Evolutionary conservation across 306 rosid genomes (phyloP).

Genomic region (Glycine latifolia): DNA sequence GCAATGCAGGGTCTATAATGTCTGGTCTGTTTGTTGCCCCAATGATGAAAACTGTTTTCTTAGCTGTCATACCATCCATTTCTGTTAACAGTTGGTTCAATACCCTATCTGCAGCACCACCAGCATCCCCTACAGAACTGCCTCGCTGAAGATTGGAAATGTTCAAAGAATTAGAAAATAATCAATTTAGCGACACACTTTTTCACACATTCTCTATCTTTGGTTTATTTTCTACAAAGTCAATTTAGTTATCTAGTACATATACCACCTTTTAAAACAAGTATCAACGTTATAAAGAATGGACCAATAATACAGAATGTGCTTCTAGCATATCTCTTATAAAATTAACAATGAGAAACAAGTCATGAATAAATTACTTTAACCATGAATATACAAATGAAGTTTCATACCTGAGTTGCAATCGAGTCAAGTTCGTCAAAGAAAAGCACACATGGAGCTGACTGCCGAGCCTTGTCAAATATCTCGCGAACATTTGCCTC

Average conservation of each 20-base stretch:
- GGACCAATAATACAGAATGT: not conserved
- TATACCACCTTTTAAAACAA: not conserved
- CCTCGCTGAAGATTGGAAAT: slow-evolving; percentile 60
- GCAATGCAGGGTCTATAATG: slow-evolving; percentile 76
- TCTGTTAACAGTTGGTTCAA: slow-evolving; percentile 78
- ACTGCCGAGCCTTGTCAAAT: slow-evolving; percentile 75
- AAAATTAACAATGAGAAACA: not conserved
- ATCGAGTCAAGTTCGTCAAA: slow-evolving; percentile 81
- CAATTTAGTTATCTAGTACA: not conserved
- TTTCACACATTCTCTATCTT: not conserved
- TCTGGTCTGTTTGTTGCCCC: slow-evolving; percentile 85
- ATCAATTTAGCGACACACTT: not conserved
- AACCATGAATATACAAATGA: not conserved
- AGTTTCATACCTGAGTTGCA: slow-evolving; percentile 67
- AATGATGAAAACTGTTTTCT: slow-evolving; percentile 75
- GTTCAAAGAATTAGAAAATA: slow-evolving; percentile 18
- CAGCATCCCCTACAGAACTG: slow-evolving; percentile 67
- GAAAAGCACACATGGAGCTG: slow-evolving; percentile 84
- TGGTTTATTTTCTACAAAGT: no score
- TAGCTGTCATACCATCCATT: slow-evolving; percentile 81
- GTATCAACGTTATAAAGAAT: not conserved
- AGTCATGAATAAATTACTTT: not conserved
- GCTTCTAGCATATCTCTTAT: not conserved
- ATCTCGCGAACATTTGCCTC: slow-evolving; percentile 81
- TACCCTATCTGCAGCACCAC: slow-evolving; percentile 82